Evolutionary conservation across 257 asterid species (phyloP).

Genomic region (Primulina eburnea): DNA sequence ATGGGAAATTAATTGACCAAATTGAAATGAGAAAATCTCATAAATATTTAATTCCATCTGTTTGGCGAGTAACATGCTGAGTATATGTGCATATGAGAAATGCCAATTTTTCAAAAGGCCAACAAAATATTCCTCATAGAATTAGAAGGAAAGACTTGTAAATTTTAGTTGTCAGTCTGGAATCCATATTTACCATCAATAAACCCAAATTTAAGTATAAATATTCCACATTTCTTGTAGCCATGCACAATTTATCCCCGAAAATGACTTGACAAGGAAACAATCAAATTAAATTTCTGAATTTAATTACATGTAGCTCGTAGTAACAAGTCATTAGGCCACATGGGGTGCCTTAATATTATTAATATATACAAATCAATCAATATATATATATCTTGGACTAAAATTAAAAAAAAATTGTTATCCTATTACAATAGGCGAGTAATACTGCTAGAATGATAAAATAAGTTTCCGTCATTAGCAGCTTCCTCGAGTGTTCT

Average conservation of each 20-base stretch:
- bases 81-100: not conserved
- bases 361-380: not conserved
- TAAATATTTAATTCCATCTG: not conserved
- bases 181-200: not conserved
- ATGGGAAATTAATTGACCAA: not conserved
- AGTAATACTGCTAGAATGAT: conserved; percentile 11
- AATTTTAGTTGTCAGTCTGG: not conserved
- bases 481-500: conserved; percentile 59
- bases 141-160: conserved; percentile 17
- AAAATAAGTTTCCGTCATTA: conserved; percentile 32
- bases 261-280: conserved; percentile 4
- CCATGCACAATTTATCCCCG: conserved; percentile 20
- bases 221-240: conserved; percentile 10
- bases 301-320: too few species aligned
- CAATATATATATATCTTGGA: conserved; percentile 15
- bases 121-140: conserved; percentile 7
- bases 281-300: not conserved
- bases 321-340: conserved; percentile 17
- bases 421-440: conserved; percentile 15
- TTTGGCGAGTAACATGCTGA: not conserved
- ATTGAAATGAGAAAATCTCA: conserved; percentile 4
- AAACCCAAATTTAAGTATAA: not conserved
- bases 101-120: conserved; percentile 19
- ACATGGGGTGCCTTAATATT: conserved; percentile 13
- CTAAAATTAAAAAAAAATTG: too few species aligned